Conservation (phyloP, 352 stramenopile species). For the Saprolegnia diclina region DNA sequence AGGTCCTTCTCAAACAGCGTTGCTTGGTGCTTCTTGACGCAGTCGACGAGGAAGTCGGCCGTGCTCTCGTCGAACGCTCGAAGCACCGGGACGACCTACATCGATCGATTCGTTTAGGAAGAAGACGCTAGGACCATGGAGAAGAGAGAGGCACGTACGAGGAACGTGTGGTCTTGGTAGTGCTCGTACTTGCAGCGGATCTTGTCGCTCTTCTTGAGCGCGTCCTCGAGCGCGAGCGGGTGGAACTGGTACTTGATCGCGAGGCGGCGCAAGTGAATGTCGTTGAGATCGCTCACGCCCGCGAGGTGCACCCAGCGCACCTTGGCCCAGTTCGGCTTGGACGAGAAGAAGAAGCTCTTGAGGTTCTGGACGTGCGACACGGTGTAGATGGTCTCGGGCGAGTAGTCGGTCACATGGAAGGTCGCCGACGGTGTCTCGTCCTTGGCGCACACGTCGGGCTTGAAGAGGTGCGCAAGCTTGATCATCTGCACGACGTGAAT, state of each 20-base stretch:
- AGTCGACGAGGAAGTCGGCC: conserved; percentile 12
- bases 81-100: conserved; percentile 35
- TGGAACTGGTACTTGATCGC: conserved; percentile 81
- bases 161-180: conserved; percentile 77
- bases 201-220: conserved; percentile 55
- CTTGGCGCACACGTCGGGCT: conserved; percentile 35
- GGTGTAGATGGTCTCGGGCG: conserved; percentile 62
- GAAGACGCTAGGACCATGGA: no score
- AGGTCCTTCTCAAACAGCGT: conserved; percentile 12
- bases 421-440: conserved; percentile 26
- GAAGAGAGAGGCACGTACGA: conserved; percentile 28
- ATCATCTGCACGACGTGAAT: conserved; percentile 84
- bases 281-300: conserved; percentile 49
- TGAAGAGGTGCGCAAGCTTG: conserved; percentile 83
- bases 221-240: conserved; percentile 79
- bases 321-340: conserved; percentile 56
- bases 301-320: conserved; percentile 75
- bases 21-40: conserved; percentile 55
- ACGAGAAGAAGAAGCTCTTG: conserved; percentile 82
- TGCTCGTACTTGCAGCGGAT: conserved; percentile 81
- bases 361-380: conserved; percentile 60
- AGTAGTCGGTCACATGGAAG: conserved; percentile 75
- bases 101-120: not conserved
- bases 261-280: conserved; percentile 57
- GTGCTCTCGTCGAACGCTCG: conserved; percentile 49